Base-by-base conservation (phyloP, 2,329 filamentous ascomycete genomes). In the Aspergillus cejpii region DNA sequence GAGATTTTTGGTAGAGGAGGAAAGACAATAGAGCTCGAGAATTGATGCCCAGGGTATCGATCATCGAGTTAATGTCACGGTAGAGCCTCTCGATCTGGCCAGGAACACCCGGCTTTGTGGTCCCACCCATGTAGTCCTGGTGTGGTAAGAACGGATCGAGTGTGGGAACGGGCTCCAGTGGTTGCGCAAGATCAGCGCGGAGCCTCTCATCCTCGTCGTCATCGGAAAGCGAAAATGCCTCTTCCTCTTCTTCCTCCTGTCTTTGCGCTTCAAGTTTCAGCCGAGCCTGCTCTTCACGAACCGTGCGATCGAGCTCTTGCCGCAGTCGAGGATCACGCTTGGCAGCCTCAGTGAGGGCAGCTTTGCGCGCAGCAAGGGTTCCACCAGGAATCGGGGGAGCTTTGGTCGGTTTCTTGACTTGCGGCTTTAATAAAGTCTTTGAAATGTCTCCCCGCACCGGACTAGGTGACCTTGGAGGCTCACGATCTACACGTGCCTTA, bases 11-110 rank as follows among this genome's bases (percentile, higher is more conserved):
- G 44, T 70, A 68, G 26, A 70, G 50, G 45, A 90, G 66, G 56
- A 78, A 83, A 0, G 74, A 71, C 15, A 73, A 66, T 33, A 84
- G 57, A 6, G 76, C 81, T 12, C 91, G 78, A 5, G 86, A 81
- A 61, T 97, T 97, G 39, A 96, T 77, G 7, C 91, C 91, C 31
- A 97, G 72, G 0, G 87, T 91, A 57, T 96, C 88, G 34, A 98
- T 83, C 92, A 97, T 98, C 10, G 86, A 86, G 64, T 74, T 75
- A 50, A 74, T 73, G 47, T 75, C 73, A 10, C 71, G 69, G 49
- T 74, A 75, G 2, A 75, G 55, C 40, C 67, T 62, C 55, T 75
- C 73, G 37, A 75, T 71, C 52, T 74, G 71, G 6, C 71, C 72
- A 1, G 72, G 69, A 44, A 75, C 66, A 23, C 72, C 73, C 31